Base-by-base conservation (phyloP, 495 filamentous ascomycete species). In the Aspergillus haitiensis region DNA sequence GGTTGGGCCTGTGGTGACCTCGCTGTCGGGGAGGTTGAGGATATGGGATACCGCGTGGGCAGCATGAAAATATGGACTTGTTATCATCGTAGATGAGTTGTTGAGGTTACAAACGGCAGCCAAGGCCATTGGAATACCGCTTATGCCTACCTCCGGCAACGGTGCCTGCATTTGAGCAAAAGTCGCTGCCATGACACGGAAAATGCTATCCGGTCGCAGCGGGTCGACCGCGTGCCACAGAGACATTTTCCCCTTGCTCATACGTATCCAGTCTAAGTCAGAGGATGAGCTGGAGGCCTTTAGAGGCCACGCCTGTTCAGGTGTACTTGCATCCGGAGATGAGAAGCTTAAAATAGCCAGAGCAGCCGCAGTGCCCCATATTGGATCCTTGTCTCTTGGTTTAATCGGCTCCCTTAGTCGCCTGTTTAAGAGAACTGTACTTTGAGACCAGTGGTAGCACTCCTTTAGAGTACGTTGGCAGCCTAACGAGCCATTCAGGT, bases 301-400 rank as follows among this genome's bases (percentile, higher is more conserved):
- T 8, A 80, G 37, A 21, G 79, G 79, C 78, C 79, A 81, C 1
- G 78, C 48, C 61, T 78, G 48, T 64, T 76, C 72, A 7, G 73
- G 69, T n/a, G 59, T 71, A 50, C 46, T 47, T 40, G 73, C 70
- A 15, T 80, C 73, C 18, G 68, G 65, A 34, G 69, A 69, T 9
- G 74, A 73, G 59, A 81, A 76, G 50, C 67, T 63, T 7, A 79
- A 58, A 7, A 78, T 65, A 15, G 56, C 67, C 34, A 79, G 64
- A 51, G 70, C 66, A 37, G 75, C 72, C 0, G 76, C 78, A 36
- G 78, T 78, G 11, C 64, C 78, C 75, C 75, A 80, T 13, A 80
- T 68, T 52, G 78, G 48, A 65, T 81, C 79, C 48, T 70, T 72
- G 21, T 78, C 76, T 54, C 68, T 55, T 6, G 59, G n/a, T 56